Evolutionary conservation across 192 early-diverging fungal genomes (phyloP).

Genomic region (Umbelopsis sp.): DNA sequence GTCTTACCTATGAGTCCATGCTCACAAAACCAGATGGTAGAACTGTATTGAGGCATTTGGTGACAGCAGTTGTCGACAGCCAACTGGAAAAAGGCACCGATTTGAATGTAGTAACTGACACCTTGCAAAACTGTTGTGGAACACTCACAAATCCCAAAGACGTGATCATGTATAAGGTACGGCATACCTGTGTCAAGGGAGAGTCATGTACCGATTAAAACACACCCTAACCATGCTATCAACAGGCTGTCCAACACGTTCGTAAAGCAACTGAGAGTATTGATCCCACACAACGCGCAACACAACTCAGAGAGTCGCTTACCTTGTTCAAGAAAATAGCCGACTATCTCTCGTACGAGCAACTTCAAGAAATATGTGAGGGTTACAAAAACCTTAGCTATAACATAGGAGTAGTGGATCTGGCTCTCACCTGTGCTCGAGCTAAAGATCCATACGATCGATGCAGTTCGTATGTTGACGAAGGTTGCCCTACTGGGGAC

Average conservation of each 20-base stretch:
- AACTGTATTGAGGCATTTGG: conserved; percentile 20
- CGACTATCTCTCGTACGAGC: conserved; percentile 5
- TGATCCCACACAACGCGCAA: conserved; percentile 8
- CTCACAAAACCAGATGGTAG: conserved; percentile 19
- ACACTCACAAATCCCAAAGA: conserved; percentile 23
- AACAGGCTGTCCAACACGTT: conserved; percentile 1
- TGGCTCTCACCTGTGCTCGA: conserved; percentile 58
- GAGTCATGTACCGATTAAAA: background rate
- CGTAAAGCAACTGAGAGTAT: conserved; percentile 21
- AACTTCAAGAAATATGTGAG: background rate
- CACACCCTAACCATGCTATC: background rate
- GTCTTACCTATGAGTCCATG: conserved; percentile 25
- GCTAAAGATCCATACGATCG: conserved; percentile 58
- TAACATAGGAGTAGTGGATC: conserved; percentile 54
- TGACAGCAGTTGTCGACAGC: conserved; percentile 36
- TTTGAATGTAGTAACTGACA: conserved; percentile 35
- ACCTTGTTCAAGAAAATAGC: conserved; percentile 1
- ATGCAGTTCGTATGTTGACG: conserved; percentile 57
- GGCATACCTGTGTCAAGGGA: background rate
- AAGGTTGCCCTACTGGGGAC: conserved; percentile 54
- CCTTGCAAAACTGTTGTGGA: conserved; percentile 16
- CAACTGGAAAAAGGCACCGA: conserved; percentile 35
- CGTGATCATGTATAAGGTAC: conserved; percentile 33
- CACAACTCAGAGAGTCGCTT: background rate
- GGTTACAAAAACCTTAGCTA: conserved; percentile 37